These are phyloP conservation scores for Aspergillus hancockii DNA, from an alignment of 495 filamentous ascomycete genomes.

Conservation along the genomic window DNA sequence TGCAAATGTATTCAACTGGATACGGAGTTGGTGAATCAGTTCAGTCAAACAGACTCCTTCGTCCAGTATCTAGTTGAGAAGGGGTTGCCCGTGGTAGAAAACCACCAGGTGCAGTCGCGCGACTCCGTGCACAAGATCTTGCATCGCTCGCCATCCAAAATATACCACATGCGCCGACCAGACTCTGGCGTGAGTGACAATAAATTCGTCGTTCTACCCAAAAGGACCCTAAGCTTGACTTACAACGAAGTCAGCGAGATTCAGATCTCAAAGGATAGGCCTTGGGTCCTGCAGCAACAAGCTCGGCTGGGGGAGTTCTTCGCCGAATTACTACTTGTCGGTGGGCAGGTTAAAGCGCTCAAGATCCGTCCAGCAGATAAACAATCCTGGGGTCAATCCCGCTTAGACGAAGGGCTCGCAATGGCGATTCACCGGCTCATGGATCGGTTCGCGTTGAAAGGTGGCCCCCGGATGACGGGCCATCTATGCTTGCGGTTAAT, in stretches of 20 bases:
- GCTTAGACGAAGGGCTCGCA: constrained; percentile 51
- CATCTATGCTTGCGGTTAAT: constrained; percentile 70
- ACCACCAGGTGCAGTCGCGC: constrained; percentile 54
- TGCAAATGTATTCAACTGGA: constrained; percentile 65
- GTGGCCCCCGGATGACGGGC: constrained; percentile 57
- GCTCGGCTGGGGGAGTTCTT: constrained; percentile 65
- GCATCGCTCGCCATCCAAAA: constrained; percentile 45
- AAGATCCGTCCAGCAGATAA: constrained; percentile 53
- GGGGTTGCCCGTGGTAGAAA: constrained; percentile 60
- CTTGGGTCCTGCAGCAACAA: constrained; percentile 72
- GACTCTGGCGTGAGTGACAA: constrained; percentile 46
- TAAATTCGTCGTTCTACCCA: constrained; percentile 58
- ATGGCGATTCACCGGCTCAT: constrained; percentile 64
- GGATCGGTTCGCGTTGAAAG: constrained; percentile 50
- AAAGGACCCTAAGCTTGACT: constrained; percentile 52
- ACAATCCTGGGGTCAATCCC: constrained; percentile 56
- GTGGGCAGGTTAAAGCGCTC: constrained; percentile 61
- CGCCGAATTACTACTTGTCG: constrained; percentile 65
- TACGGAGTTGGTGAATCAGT: constrained; percentile 43
- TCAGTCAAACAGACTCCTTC: constrained; percentile 63
- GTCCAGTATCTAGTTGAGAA: constrained; percentile 49
- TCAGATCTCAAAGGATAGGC: constrained; percentile 52
- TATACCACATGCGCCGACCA: constrained; percentile 64
- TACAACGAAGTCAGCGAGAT: constrained; percentile 54
- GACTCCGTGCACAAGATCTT: constrained; percentile 61